These are phyloP conservation scores for Suhomyces panamericanus DNA, from an alignment of 1,139 yeast species.

Conservation along the genomic window DNA sequence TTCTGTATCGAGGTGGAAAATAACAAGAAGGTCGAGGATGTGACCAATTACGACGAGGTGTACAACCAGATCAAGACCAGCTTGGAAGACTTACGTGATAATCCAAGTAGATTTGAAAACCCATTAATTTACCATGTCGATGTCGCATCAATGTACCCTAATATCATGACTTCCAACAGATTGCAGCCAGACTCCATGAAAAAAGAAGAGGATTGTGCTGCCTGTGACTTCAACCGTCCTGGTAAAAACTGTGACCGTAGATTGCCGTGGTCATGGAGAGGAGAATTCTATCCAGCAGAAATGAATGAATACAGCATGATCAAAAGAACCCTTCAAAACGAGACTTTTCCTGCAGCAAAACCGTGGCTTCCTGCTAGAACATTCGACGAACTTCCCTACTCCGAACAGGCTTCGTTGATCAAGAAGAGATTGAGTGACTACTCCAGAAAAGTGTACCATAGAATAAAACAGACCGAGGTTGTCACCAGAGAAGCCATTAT, in stretches of 20 bases:
- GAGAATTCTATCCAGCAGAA: slow-evolving; percentile 90
- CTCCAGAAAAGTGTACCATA: slow-evolving; percentile 80
- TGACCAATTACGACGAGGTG: slow-evolving; percentile 77
- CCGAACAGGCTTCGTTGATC: slow-evolving; percentile 76
- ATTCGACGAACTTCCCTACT: slow-evolving; percentile 72
- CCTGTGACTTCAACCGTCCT: slow-evolving; percentile 95
- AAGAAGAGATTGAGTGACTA: slow-evolving; percentile 84
- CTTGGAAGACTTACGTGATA: slow-evolving; percentile 56
- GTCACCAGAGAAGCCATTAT: slow-evolving; percentile 90
- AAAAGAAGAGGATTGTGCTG: slow-evolving; percentile 91
- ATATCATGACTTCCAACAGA: slow-evolving; percentile 96
- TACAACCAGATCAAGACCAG: slow-evolving; percentile 55
- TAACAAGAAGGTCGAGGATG: slow-evolving; percentile 67
- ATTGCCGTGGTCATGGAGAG: slow-evolving; percentile 98
- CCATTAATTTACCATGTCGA: slow-evolving; percentile 97
- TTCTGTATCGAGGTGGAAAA: slow-evolving; percentile 88
- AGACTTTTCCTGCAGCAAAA: slow-evolving; percentile 66
- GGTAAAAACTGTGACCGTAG: slow-evolving; percentile 92
- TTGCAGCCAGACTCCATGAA: slow-evolving; percentile 98
- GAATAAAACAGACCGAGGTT: slow-evolving; percentile 77
- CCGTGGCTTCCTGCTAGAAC: slow-evolving; percentile 57
- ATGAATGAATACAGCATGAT: slow-evolving; percentile 91
- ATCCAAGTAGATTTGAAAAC: slow-evolving; percentile 66
- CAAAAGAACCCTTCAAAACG: slow-evolving; percentile 77
- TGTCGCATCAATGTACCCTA: slow-evolving; percentile 99